These are phyloP conservation scores for Serendipita sp. DNA, from an alignment of 768 basidiomycete genomes.

Conservation along the genomic window DNA sequence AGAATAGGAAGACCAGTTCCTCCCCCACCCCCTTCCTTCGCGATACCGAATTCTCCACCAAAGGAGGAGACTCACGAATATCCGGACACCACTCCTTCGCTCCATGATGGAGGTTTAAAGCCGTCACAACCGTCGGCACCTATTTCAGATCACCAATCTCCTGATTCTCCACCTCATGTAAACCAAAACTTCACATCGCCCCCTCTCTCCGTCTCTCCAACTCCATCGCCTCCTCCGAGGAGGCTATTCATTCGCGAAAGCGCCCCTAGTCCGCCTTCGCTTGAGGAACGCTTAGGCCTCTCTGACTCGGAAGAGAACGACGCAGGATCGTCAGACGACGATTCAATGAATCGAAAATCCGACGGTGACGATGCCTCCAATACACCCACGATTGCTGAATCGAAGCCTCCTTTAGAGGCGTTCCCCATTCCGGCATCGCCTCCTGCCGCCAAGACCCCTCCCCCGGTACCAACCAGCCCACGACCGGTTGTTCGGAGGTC, in stretches of 20 bases:
- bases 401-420: background rate
- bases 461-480: background rate
- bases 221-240: conserved; percentile 1
- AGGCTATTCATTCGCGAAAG: background rate
- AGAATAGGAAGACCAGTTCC: conserved; percentile 3
- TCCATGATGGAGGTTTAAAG: too few species aligned
- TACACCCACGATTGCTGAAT: background rate
- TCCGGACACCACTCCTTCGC: too few species aligned
- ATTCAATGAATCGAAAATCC: background rate
- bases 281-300: background rate
- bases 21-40: conserved; percentile 5
- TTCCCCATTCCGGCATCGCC: conserved; percentile 3
- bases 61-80: conserved; percentile 8
- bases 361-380: background rate
- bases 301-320: background rate
- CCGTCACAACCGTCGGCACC: too few species aligned
- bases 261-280: background rate
- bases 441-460: background rate
- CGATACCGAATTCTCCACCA: conserved; percentile 11
- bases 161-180: conserved; percentile 13
- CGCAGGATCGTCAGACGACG: background rate
- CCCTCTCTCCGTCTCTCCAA: background rate
- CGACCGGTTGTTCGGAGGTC: background rate
- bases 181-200: conserved; percentile 8
- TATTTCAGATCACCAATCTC: too few species aligned